Conservation (phyloP, 331 rosid species). For the Arachis monticola region DNA sequence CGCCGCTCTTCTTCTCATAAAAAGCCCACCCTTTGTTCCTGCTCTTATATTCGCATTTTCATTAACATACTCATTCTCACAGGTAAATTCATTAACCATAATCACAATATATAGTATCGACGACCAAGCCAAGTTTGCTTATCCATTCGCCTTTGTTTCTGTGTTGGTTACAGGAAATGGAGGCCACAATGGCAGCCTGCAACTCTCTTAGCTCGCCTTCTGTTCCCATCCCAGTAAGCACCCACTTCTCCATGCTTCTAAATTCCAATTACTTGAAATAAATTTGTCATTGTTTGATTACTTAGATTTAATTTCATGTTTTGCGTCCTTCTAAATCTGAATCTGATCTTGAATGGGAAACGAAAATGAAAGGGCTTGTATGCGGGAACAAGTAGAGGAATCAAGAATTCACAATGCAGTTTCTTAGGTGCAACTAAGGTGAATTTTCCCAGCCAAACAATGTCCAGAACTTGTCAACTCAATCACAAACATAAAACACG, state of each 20-base stretch:
- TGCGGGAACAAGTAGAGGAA: slow-evolving; percentile 51
- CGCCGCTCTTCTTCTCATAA: slow-evolving; percentile 41
- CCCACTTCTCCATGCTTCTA: neutral
- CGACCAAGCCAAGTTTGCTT: neutral
- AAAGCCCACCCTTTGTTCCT: neutral
- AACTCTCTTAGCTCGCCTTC: slow-evolving; percentile 60
- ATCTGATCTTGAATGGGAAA: slow-evolving; percentile 27
- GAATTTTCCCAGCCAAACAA: slow-evolving; percentile 58
- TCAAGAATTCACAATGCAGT: slow-evolving; percentile 69
- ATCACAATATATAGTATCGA: neutral
- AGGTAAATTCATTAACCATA: neutral
- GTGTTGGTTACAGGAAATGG: slow-evolving; percentile 49
- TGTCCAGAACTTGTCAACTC: slow-evolving; percentile 38
- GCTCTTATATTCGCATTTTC: neutral
- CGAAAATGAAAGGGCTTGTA: slow-evolving; percentile 53
- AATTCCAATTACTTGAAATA: neutral
- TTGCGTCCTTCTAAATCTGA: slow-evolving; percentile 16
- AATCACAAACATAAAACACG: slow-evolving; percentile 32
- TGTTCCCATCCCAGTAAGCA: slow-evolving; percentile 61
- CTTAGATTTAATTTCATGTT: neutral
- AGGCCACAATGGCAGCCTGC: slow-evolving; percentile 69
- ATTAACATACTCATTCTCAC: neutral
- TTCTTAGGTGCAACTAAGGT: slow-evolving; percentile 58
- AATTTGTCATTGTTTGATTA: neutral
- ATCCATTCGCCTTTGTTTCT: neutral